These are phyloP conservation scores for Kluyveromyces sp. DNA, from an alignment of 1,139 yeast genomes.

Conservation along the genomic window DNA sequence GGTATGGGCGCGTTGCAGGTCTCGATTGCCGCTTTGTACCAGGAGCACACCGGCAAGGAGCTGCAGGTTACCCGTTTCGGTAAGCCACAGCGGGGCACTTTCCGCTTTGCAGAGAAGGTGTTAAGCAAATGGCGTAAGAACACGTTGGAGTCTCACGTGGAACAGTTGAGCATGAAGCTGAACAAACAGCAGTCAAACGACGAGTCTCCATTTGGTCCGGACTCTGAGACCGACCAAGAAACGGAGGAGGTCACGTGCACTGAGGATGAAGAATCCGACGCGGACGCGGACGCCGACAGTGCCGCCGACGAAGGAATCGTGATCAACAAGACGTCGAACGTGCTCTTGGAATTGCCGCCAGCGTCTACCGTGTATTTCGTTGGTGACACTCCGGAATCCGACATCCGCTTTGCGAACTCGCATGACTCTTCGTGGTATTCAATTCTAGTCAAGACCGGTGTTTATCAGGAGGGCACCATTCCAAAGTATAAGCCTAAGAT, in stretches of 20 bases:
- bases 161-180: constrained; percentile 37
- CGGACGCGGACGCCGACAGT: constrained; percentile 10
- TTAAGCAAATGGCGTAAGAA: constrained; percentile 72
- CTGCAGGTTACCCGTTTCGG: constrained; percentile 73
- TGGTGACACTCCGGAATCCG: constrained; percentile 91
- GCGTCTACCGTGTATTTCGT: constrained; percentile 83
- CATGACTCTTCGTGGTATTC: constrained; percentile 82
- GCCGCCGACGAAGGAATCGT: constrained; percentile 34
- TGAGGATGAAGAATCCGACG: constrained; percentile 11
- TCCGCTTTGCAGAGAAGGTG: constrained; percentile 70
- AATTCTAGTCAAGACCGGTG: constrained; percentile 80
- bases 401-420: constrained; percentile 78
- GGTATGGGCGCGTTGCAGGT: constrained; percentile 91
- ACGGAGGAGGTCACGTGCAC: constrained; percentile 12
- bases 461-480: constrained; percentile 68
- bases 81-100: constrained; percentile 80
- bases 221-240: constrained; percentile 9
- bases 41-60: constrained; percentile 75
- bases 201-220: constrained; percentile 10
- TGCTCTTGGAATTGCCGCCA: constrained; percentile 58
- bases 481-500: constrained; percentile 77
- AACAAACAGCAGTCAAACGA: constrained; percentile 19
- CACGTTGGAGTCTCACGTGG: constrained; percentile 65
- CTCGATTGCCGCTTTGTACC: constrained; percentile 71
- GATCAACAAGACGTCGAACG: constrained; percentile 35